Evolutionary conservation across 257 asterid genomes (phyloP), one percentile per base, ranked within the genome.

Genomic region (Forsythia suspensa): DNA sequence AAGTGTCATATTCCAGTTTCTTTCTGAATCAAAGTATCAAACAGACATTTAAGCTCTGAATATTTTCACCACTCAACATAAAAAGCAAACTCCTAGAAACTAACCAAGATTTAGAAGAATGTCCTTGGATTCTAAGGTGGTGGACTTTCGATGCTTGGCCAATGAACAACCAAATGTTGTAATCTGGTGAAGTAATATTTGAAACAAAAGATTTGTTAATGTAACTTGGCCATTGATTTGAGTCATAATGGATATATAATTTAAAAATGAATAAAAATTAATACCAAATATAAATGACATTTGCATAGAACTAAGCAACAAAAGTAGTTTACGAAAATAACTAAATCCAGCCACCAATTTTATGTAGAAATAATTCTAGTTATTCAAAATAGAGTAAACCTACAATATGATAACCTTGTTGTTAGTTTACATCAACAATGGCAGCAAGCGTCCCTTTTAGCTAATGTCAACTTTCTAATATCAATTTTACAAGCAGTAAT

Each of bases 111-210:
- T 96, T 80, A 96, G 85, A 76, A 94, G 93, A 82, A 96, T 43
- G 13, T 96, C 98, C 86, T 94, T 92, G 1, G 97, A 92, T 86
- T 96, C 99, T 80, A 96, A 84, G 42, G 92, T 91, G 80, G 91
- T 73, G 63, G 99, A 96, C 66, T 94, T 96, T 8, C 98, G 91
- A 85, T 96, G 99, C 86, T 92, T 96, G 63, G 99, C 98, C 85
- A 94, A 81, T 3, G 94, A 88, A 85, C 97, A 94, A 37, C 97
- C 99, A 82, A 91, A 94, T 51, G 91, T 85, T 37, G 96, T 86
- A 66, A 94, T 87, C 97, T 95, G 89, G 82, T 72, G 77, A 75
- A 41, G 71, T 10, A 71, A 52, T 39, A 80, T 61, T 68, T 21
- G 37, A 11, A 24, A 74, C 73, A 59, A n/a, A n/a, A 20, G 24